Conservation (phyloP, 139 green algal species). For the Choricystis sp. region DNA sequence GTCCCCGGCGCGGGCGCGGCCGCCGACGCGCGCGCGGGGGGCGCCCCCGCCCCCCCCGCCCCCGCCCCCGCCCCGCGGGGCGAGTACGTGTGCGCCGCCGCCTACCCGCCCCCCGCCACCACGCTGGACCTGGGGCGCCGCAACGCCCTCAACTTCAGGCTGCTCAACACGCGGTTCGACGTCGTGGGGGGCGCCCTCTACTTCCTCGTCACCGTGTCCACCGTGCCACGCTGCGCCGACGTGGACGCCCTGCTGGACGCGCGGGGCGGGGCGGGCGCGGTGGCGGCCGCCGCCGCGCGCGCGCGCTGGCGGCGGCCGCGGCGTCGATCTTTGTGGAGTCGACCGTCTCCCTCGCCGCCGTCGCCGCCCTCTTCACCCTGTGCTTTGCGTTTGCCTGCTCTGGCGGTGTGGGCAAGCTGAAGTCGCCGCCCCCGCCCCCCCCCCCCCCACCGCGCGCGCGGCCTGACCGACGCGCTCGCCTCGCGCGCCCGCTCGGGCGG, state of each 20-base stretch:
- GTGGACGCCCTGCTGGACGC: slow-evolving; percentile 33
- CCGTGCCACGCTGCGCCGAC: slow-evolving; percentile 49
- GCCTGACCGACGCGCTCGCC: slow-evolving; percentile 5
- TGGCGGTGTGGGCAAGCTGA: slow-evolving; percentile 34
- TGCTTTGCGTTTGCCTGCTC: slow-evolving; percentile 29
- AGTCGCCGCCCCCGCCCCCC: background rate
- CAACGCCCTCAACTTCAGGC: slow-evolving; percentile 62
- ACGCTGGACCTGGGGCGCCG: slow-evolving; percentile 35
- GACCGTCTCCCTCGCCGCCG: slow-evolving; percentile 33
- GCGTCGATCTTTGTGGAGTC: slow-evolving; percentile 30
- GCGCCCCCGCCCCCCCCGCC: background rate
- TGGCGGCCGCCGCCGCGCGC: slow-evolving; percentile 3
- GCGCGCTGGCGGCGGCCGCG: slow-evolving; percentile 14
- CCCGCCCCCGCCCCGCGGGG: slow-evolving; percentile 11
- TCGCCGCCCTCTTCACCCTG: slow-evolving; percentile 26
- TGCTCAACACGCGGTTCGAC: slow-evolving; percentile 57
- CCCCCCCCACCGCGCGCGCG: slow-evolving; percentile 8
- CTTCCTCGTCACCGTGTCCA: slow-evolving; percentile 66
- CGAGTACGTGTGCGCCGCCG: slow-evolving; percentile 44
- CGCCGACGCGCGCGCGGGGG: too few relatives aligned
- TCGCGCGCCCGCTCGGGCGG: slow-evolving; percentile 28
- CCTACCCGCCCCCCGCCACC: slow-evolving; percentile 24
- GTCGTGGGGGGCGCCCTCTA: slow-evolving; percentile 69
- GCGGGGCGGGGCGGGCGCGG: slow-evolving; percentile 8
- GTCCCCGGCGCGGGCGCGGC: too few relatives aligned